Evolutionary conservation across 257 asterid species (phyloP).

Genomic region (Marsdenia floribunda): DNA sequence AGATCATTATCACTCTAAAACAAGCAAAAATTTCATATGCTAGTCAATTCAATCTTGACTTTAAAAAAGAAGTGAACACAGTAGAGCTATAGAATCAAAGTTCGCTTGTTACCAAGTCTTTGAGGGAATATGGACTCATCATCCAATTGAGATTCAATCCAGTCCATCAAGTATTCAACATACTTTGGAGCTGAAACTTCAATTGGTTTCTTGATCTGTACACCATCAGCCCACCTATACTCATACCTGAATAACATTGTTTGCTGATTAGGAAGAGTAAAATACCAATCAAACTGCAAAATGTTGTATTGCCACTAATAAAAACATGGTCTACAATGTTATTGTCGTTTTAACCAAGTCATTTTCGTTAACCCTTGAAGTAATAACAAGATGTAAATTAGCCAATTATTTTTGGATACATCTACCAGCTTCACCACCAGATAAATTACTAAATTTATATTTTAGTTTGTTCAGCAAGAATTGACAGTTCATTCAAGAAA

Average conservation of each 20-base stretch:
- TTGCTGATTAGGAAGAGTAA: background rate
- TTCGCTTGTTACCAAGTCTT: conserved; percentile 53
- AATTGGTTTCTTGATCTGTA: conserved; percentile 78
- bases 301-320: background rate
- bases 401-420: background rate
- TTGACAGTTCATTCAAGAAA: background rate
- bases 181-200: conserved; percentile 94
- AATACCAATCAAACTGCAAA: background rate
- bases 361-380: background rate
- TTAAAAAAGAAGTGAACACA: background rate
- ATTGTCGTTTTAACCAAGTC: background rate
- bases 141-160: conserved; percentile 85
- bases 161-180: conserved; percentile 90
- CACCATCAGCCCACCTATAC: conserved; percentile 97
- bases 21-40: conserved; percentile 1
- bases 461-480: background rate
- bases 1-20: too few relatives aligned
- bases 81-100: background rate
- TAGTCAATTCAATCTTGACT: conserved; percentile 6
- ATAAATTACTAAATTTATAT: background rate
- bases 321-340: background rate
- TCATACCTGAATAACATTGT: conserved; percentile 46
- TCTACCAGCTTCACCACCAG: background rate
- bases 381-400: background rate
- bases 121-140: conserved; percentile 89